A percentile compares a stretch with the other conserved stretches of the same genome.
These are phyloP conservation scores for Salicornia ramosissima DNA, from an alignment of 148 eudicot species.

Conservation along the genomic window DNA sequence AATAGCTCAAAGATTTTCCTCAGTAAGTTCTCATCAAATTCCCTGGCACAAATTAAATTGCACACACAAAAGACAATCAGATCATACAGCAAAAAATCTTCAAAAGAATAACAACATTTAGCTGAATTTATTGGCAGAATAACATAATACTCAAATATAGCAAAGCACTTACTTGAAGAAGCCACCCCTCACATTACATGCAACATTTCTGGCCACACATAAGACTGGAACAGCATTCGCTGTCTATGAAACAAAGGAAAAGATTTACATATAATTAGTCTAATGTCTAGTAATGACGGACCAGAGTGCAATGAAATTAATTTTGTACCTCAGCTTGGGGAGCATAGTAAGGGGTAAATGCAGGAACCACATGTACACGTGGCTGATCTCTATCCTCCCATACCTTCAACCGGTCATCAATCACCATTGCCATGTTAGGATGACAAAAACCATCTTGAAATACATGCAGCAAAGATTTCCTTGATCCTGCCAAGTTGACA, in stretches of 20 bases:
- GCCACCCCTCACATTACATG: constrained; percentile 95
- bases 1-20: constrained; percentile 54
- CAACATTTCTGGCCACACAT: constrained; percentile 96
- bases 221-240: constrained; percentile 89
- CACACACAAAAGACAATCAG: not conserved
- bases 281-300: constrained; percentile 1
- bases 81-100: not conserved
- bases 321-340: constrained; percentile 90
- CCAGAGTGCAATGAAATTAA: not conserved
- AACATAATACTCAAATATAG: not conserved
- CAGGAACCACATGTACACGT: constrained; percentile 94
- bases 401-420: constrained; percentile 88
- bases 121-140: not conserved
- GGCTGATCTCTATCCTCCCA: constrained; percentile 98
- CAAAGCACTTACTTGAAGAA: constrained; percentile 71
- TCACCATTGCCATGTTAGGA: constrained; percentile 98
- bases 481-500: constrained; percentile 46
- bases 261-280: constrained; percentile 8
- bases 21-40: constrained; percentile 72
- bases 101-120: not conserved
- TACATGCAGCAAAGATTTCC: constrained; percentile 80
- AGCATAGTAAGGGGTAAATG: constrained; percentile 94
- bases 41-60: constrained; percentile 39
- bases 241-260: constrained; percentile 37
- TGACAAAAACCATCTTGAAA: constrained; percentile 80